Conservation (phyloP, 2,329 filamentous ascomycete species). For the Clarireedia hainanense region DNA sequence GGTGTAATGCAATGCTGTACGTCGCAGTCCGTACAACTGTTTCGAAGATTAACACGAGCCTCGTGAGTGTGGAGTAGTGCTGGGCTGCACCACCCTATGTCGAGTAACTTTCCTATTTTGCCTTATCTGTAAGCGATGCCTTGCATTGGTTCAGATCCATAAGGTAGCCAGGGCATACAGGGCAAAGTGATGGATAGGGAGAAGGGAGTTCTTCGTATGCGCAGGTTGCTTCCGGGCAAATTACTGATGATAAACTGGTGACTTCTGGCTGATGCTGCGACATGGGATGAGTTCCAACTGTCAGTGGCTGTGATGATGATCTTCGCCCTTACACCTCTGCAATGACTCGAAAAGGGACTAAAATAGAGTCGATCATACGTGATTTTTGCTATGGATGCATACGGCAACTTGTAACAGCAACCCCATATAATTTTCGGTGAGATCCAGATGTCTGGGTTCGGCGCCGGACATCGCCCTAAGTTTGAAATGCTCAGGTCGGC, state of each 20-base stretch:
- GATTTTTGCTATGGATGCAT: neutral
- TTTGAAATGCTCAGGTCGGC: neutral
- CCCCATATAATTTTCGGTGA: neutral
- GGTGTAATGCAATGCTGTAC: neutral
- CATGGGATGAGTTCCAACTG: neutral
- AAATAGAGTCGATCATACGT: neutral
- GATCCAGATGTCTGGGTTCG: neutral
- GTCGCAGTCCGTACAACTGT: neutral
- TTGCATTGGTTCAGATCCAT: neutral
- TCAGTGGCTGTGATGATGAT: constrained; percentile 6
- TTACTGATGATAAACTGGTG: neutral
- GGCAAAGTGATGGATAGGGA: neutral
- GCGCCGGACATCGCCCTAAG: neutral
- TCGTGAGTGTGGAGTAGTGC: constrained; percentile 6
- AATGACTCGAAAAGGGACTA: neutral
- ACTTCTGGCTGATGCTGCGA: neutral
- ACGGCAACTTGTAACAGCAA: neutral
- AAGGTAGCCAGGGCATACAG: neutral
- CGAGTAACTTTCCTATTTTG: neutral
- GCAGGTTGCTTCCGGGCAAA: no score
- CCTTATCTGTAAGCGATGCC: neutral
- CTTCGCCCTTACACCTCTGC: neutral
- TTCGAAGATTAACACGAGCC: constrained; percentile 6
- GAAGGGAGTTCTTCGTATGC: no score
- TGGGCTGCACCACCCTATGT: neutral